A percentile compares a stretch with the other conserved stretches of the same genome.
Evolutionary conservation across 1,139 yeast species (phyloP).

Genomic region (Candida buenavistaensis): DNA sequence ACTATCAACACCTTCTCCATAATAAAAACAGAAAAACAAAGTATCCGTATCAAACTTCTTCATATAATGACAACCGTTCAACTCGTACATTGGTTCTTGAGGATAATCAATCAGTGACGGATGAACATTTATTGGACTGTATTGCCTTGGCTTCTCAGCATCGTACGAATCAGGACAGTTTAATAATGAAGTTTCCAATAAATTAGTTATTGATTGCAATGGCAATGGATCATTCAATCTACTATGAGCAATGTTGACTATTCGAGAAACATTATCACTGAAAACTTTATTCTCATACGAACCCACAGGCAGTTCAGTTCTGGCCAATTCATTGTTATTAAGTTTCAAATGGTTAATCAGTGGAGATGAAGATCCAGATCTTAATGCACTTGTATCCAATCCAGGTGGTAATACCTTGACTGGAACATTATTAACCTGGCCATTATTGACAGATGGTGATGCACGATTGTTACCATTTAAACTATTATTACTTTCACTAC

Average conservation of each 20-base stretch:
- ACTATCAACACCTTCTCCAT: slow-evolving; percentile 42
- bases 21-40: slow-evolving; percentile 88
- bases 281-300: slow-evolving; percentile 22
- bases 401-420: slow-evolving; percentile 26
- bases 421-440: slow-evolving; percentile 12
- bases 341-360: slow-evolving; percentile 12
- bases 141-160: slow-evolving; percentile 82
- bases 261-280: slow-evolving; percentile 31
- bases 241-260: slow-evolving; percentile 32
- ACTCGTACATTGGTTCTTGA: slow-evolving; percentile 74
- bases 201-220: slow-evolving; percentile 52
- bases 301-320: slow-evolving; percentile 18
- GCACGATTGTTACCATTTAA: no score
- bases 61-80: slow-evolving; percentile 54
- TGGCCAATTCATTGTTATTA: slow-evolving; percentile 7
- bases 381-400: slow-evolving; percentile 17
- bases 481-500: no score
- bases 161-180: slow-evolving; percentile 94
- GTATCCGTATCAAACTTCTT: slow-evolving; percentile 84
- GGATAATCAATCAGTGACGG: slow-evolving; percentile 94
- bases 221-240: slow-evolving; percentile 53
- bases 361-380: slow-evolving; percentile 37
- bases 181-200: slow-evolving; percentile 73
- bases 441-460: slow-evolving; percentile 2
- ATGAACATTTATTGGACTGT: slow-evolving; percentile 79